Evolutionary conservation across 345 rosid genomes (phyloP), one percentile per base, ranked within the genome.

Genomic region (Salix koriyanagi): DNA sequence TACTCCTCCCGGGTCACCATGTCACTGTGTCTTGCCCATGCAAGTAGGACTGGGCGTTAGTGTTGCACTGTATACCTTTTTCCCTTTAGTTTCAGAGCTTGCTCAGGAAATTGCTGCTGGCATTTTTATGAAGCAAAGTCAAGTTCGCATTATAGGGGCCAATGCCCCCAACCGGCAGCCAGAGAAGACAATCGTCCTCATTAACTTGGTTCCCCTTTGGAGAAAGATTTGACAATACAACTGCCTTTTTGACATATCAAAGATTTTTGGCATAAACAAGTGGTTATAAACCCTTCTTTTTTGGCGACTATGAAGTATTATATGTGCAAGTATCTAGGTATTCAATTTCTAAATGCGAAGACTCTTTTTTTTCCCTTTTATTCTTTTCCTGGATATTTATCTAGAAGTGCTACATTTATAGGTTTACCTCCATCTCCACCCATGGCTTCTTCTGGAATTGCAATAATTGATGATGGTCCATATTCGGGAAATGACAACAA

Each of bases 361-460:
- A 52, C 21, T 67, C 50, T 62, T 56, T 34, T 30, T 34, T 19
- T 30, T 18, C 19, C 66, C 46, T 67, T 28, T 36, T 3, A 42
- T 64, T 65, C 41, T 68, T 70, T 34, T 5, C 25, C 28, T 36
- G 23, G 58, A 54, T 71, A 70, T 62, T 75, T 71, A 76, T 44
- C 7, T 23, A 62, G 15, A 73, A 26, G 25, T 70, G 15, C 67
- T 79, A 69, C 70, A 76, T 77, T 75, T 84, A 60, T 74, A 92
- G 97, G 98, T 76, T 87, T 96, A 76, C 99, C 99, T 7, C 88
- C 93, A 56, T 88, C 99, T 76, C 99, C 99, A 2, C 99, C 99
- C 71, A 81, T 80, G 34, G 83, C 93, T 32, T 78, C 90, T 70
- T 87, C 94, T 0, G 87, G 82, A 71, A 84, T 81, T 84, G 66